phyloP scores from a whole-genome alignment of 805 yeast genomes.

The Lipomyces sp. region DNA sequence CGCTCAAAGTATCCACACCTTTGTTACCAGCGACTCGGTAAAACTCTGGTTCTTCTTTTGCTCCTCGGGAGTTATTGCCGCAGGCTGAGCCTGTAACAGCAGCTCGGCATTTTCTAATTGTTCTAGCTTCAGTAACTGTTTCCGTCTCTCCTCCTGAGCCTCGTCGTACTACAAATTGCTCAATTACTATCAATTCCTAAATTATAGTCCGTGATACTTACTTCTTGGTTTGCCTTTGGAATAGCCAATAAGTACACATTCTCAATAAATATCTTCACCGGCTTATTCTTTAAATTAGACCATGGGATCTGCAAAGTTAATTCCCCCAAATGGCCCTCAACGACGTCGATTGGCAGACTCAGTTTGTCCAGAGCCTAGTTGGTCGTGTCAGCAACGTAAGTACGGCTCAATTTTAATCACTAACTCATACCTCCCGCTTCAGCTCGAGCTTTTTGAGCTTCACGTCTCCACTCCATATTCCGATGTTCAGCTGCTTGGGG shows the following conservation, averaged over 20 bases:
- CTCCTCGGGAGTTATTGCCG: slow-evolving; percentile 44
- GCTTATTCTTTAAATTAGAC: slow-evolving; percentile 91
- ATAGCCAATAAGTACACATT: slow-evolving; percentile 83
- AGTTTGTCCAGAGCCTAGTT: slow-evolving; percentile 74
- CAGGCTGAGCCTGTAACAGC: slow-evolving; percentile 49
- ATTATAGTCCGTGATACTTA: background rate
- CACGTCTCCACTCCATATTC: slow-evolving; percentile 98
- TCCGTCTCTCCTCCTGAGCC: slow-evolving; percentile 61
- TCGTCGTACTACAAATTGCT: slow-evolving; percentile 53
- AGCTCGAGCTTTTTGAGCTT: slow-evolving; percentile 75
- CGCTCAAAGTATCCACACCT: slow-evolving; percentile 52
- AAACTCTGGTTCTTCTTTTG: slow-evolving; percentile 71
- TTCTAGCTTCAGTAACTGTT: slow-evolving; percentile 68
- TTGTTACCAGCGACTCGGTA: slow-evolving; percentile 83
- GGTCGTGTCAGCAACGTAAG: slow-evolving; percentile 2
- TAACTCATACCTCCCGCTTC: slow-evolving; percentile 64
- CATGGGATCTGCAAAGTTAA: slow-evolving; percentile 92
- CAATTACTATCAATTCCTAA: slow-evolving; percentile 2
- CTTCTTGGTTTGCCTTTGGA: slow-evolving; percentile 63
- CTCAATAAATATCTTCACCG: slow-evolving; percentile 84
- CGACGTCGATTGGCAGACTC: slow-evolving; percentile 82
- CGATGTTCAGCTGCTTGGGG: slow-evolving; percentile 91
- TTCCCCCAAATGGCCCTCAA: slow-evolving; percentile 88
- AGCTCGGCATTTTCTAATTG: slow-evolving; percentile 68
- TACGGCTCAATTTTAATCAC: background rate